Evolutionary conservation across 306 rosid species (phyloP), one percentile per base, ranked within the genome.

Genomic region (Dicorynia guianensis): DNA sequence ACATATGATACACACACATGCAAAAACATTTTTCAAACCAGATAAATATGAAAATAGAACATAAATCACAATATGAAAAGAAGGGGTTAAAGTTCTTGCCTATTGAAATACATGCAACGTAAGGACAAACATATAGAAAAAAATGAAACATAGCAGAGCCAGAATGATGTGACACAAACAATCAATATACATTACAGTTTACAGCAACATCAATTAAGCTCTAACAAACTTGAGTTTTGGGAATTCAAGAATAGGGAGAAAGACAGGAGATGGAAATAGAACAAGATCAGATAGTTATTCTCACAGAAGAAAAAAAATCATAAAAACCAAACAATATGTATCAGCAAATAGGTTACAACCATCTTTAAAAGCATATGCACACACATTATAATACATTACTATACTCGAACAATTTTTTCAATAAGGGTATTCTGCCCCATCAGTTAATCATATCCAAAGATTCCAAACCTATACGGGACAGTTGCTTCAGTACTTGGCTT

Each of bases 61-160:
- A 56, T 11, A 33, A 57, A 72, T 47, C 79, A 67, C 57, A 62
- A 15, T 44, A 65, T 35, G 49, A 55, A 72, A 25, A 54, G 67
- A 17, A 47, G 30, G 7, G 8, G 33, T 58, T 38, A 8, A 42
- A 73, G 33, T 74, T 35, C 17, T 55, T 15, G 42, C 61, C 47
- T 5, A 20, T 39, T 25, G 30, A 25, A 25, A 25, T 25, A 25
- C 30, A 25, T 25, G 2, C 30, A 25, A 25, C 25, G 17, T 30
- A 52, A 6, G 11, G 33, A 18, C 8, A 57, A 50, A 57, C n/a
- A 49, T 50, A 34, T 17, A 11, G 17, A 69, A 38, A 69, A 69
- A 25, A 53, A 33, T 39, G 53, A 52, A 50, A 4, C 61, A 49
- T 46, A 20, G 7, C 36, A 46, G 10, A 44, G 71, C 18, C 20